A percentile compares a stretch with the other conserved stretches of the same genome.
phyloP scores from a whole-genome alignment of 2,329 filamentous ascomycete species.

The Metarhizium anisopliae region DNA sequence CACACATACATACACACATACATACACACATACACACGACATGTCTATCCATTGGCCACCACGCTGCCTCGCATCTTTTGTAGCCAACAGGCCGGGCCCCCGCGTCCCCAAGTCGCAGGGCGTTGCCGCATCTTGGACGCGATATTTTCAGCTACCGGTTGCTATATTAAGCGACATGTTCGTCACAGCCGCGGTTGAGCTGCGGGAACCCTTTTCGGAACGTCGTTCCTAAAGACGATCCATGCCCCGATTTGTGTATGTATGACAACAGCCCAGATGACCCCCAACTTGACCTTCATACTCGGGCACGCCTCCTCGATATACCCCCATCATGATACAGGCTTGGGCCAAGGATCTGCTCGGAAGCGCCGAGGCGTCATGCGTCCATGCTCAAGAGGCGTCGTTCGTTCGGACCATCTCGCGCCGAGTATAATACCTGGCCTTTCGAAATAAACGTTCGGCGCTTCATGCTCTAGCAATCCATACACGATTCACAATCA shows the following conservation, averaged over 20 bases:
- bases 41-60: neutral
- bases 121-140: neutral
- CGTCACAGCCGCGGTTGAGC: slow-evolving; percentile 24
- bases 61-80: neutral
- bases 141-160: slow-evolving; percentile 25
- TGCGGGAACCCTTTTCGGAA: slow-evolving; percentile 12
- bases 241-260: neutral
- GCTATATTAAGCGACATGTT: slow-evolving; percentile 29
- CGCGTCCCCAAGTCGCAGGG: neutral
- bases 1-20: too few species aligned
- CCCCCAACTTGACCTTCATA: too few species aligned
- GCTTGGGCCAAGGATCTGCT: neutral
- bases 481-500: neutral
- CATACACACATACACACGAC: neutral
- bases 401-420: neutral
- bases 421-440: neutral
- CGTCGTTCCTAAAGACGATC: neutral
- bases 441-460: neutral
- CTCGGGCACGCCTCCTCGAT: too few species aligned
- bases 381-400: neutral
- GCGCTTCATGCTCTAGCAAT: neutral
- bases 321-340: neutral
- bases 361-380: neutral
- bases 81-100: neutral
- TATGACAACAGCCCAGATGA: neutral